Percentiles rank a stretch among this genome's conserved stretches.
phyloP scores from a whole-genome alignment of 306 rosid genomes.

The Trifolium dubium region DNA sequence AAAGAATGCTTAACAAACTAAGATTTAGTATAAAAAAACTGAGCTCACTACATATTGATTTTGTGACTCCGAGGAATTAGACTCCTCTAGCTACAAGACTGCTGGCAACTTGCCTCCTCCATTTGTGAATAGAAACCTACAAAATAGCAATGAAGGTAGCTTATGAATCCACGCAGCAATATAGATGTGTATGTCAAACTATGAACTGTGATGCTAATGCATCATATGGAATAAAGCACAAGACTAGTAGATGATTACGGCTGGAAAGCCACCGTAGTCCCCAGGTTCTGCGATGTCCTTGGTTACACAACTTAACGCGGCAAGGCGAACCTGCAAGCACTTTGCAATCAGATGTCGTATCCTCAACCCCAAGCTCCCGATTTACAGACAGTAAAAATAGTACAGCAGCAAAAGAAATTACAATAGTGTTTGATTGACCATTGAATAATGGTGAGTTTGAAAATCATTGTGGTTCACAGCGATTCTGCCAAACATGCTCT shows the following conservation, averaged over 20 bases:
- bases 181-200: conserved; percentile 3
- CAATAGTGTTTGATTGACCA: conserved; percentile 17
- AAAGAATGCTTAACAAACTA: background rate
- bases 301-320: conserved; percentile 82
- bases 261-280: conserved; percentile 86
- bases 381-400: conserved; percentile 19
- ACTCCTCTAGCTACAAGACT: conserved; percentile 14
- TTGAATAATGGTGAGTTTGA: background rate
- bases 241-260: conserved; percentile 52
- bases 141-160: conserved; percentile 30
- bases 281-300: conserved; percentile 84
- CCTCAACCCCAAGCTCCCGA: conserved; percentile 31
- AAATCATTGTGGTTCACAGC: background rate
- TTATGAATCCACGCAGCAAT: conserved; percentile 4
- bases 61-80: background rate
- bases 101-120: conserved; percentile 80
- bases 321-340: conserved; percentile 77
- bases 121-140: conserved; percentile 69
- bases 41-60: conserved; percentile 13
- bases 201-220: conserved; percentile 18
- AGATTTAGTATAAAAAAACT: background rate
- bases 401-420: conserved; percentile 1
- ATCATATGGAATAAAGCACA: background rate
- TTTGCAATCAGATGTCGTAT: conserved; percentile 42
- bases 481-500: background rate